A percentile compares a stretch with the other conserved stretches of the same genome.
Evolutionary conservation across 1,139 yeast genomes (phyloP).

Genomic region (Yamadazyma kanchanaburiensis): DNA sequence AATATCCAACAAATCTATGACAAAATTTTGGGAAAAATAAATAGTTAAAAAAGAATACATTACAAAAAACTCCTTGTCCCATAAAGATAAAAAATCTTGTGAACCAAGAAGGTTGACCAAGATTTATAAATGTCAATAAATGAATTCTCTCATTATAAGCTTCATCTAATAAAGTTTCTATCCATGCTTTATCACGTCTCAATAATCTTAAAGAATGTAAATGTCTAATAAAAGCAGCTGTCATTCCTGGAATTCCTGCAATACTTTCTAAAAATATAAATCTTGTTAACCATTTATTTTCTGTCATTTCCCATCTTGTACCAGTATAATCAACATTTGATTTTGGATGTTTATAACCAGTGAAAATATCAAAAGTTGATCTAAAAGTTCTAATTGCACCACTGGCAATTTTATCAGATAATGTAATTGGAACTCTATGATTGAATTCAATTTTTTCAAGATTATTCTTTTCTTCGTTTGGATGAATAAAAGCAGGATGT

Average conservation of each 20-base stretch:
- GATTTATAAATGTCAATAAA: constrained; percentile 62
- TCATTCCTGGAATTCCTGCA: constrained; percentile 81
- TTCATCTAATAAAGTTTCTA: constrained; percentile 70
- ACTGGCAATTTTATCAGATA: constrained; percentile 54
- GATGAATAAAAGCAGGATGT: constrained; percentile 57
- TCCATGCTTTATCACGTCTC: constrained; percentile 72
- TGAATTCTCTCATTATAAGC: constrained; percentile 83
- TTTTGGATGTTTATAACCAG: constrained; percentile 51
- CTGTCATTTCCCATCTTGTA: constrained; percentile 55
- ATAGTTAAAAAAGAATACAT: constrained; percentile 61
- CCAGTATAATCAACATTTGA: constrained; percentile 38
- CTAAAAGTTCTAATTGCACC: constrained; percentile 45
- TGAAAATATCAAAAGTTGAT: constrained; percentile 53
- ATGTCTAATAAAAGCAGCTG: constrained; percentile 68
- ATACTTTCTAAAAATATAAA: constrained; percentile 66
- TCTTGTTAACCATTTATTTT: constrained; percentile 65
- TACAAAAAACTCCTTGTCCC: constrained; percentile 69
- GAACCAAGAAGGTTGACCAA: constrained; percentile 62
- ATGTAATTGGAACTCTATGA: constrained; percentile 49
- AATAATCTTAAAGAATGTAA: constrained; percentile 58
- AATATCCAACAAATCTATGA: constrained; percentile 75
- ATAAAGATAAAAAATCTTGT: constrained; percentile 54
- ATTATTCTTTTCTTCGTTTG: constrained; percentile 42
- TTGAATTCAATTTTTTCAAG: constrained; percentile 46
- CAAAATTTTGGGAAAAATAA: constrained; percentile 61